phyloP scores from a whole-genome alignment of 2,329 filamentous ascomycete genomes.

The Hymenoscyphus fraxineus region DNA sequence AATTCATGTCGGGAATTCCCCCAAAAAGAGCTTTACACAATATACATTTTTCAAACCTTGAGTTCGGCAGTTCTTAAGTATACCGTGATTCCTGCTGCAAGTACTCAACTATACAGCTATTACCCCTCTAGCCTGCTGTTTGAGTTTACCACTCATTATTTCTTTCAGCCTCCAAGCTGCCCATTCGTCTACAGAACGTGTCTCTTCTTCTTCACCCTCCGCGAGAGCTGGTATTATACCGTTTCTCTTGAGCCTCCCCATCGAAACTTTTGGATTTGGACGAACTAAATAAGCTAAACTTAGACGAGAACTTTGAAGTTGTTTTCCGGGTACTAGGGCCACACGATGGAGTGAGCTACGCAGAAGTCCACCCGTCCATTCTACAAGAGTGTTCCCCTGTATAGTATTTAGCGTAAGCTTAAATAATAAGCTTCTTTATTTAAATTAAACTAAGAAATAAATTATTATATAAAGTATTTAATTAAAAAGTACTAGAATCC shows the following conservation, averaged over 20 bases:
- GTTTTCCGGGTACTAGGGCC: neutral
- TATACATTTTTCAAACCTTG: too few species aligned
- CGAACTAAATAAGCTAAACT: conserved; percentile 3
- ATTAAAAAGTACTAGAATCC: too few species aligned
- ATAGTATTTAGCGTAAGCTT: too few species aligned
- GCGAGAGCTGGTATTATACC: neutral
- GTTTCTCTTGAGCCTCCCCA: neutral
- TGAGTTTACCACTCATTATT: neutral
- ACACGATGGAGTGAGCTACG: conserved; percentile 3
- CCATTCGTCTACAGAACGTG: conserved; percentile 2
- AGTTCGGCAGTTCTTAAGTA: too few species aligned
- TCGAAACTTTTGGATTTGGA: neutral
- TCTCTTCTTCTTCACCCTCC: conserved; percentile 3
- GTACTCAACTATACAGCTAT: neutral
- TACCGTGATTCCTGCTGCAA: too few species aligned
- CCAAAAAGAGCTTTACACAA: too few species aligned
- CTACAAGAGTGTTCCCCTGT: conserved; percentile 3
- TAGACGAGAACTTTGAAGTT: neutral
- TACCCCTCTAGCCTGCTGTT: neutral
- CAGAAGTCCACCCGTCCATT: conserved; percentile 2
- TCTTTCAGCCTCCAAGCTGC: neutral
- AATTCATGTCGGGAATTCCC: too few species aligned
- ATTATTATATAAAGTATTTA: too few species aligned
- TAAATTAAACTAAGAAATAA: too few species aligned
- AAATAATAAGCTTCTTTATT: too few species aligned